Evolutionary conservation across 2,329 filamentous ascomycete genomes (phyloP).

Genomic region (Aspergillus ochraceoroseus): DNA sequence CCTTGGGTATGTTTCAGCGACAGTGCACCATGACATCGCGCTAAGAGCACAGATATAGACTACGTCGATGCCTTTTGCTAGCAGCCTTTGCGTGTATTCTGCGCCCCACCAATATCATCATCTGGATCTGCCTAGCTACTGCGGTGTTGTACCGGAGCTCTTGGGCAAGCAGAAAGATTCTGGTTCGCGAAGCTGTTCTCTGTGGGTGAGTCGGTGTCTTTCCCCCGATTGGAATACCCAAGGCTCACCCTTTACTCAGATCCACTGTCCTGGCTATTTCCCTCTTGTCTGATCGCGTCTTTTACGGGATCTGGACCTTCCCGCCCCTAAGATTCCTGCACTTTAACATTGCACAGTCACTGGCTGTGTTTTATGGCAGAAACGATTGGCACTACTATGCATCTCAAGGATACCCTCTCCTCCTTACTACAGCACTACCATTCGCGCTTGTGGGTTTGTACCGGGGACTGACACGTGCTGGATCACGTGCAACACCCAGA

Average conservation of each 20-base stretch:
- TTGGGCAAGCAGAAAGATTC: constrained; percentile 45
- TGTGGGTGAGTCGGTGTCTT: constrained; percentile 46
- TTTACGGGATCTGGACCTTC: constrained; percentile 82
- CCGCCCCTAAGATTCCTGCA: constrained; percentile 81
- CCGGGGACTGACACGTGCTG: constrained; percentile 42
- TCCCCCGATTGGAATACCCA: constrained; percentile 11
- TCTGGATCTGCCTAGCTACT: constrained; percentile 68
- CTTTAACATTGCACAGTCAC: constrained; percentile 81
- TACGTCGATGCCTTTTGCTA: constrained; percentile 63
- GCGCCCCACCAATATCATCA: constrained; percentile 80
- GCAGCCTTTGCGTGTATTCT: constrained; percentile 80
- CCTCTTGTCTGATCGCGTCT: constrained; percentile 64
- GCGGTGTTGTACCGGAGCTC: constrained; percentile 48
- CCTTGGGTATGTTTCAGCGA: too few relatives aligned
- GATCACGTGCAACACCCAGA: constrained; percentile 29
- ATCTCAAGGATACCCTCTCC: constrained; percentile 79
- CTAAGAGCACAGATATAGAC: constrained; percentile 35
- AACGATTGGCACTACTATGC: constrained; percentile 93
- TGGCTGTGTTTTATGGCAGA: constrained; percentile 86
- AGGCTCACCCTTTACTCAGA: constrained; percentile 4
- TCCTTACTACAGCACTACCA: constrained; percentile 77
- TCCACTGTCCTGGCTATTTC: constrained; percentile 60
- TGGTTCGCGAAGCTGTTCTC: constrained; percentile 60
- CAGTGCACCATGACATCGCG: too few relatives aligned
- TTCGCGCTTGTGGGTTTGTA: constrained; percentile 66